Base-by-base conservation (phyloP, 176 grass and related monocot genomes). In the Bothriochloa decipiens region DNA sequence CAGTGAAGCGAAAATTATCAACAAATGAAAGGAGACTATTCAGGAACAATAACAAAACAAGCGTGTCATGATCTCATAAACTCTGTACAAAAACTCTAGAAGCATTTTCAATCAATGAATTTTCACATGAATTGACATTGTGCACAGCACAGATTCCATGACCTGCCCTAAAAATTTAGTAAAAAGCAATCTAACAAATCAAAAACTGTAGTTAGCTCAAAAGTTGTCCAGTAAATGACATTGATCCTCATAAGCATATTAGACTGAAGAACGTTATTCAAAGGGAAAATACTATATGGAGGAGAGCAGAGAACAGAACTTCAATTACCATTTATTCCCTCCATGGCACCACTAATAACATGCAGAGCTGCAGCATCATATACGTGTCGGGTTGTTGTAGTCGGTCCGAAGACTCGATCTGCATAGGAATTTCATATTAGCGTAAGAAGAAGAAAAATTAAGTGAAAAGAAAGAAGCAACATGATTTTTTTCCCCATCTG, bases 381-480 rank as follows among this genome's bases (percentile, higher is more conserved):
- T 11, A 97, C 87, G 70, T 93, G 89, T 5, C 79, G 79, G 77
- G 94, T 97, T 70, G 91, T 91, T 71, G 94, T 91, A 66, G 85
- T 93, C 52, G 91, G 89, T 80, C 91, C 94, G 16, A 93, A 97
- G 77, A 97, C 94, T 88, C 71, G 87, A 86, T 97, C 94, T 97
- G 70, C 47, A 86, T 46, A 81, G n/a, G 23, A 67, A 82, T 49
- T 58, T 61, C 29, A 39, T 83, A 67, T 86, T 68, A 88, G 17
- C 36, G 18, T 76, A n/a, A 27, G 39, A 65, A 52, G 4, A 88
- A 79, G 16, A 43, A 81, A 69, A 58, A 9, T 4, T 28, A 32
- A 87, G 6, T 36, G 43, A 41, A 62, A 60, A 79, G 12, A 41
- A 41, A 15, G 16, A 43, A 49, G 27, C 4, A 14, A 16, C 26